Evolutionary conservation across 805 yeast species (phyloP).

Genomic region (Maudiozyma serrabonitensis): DNA sequence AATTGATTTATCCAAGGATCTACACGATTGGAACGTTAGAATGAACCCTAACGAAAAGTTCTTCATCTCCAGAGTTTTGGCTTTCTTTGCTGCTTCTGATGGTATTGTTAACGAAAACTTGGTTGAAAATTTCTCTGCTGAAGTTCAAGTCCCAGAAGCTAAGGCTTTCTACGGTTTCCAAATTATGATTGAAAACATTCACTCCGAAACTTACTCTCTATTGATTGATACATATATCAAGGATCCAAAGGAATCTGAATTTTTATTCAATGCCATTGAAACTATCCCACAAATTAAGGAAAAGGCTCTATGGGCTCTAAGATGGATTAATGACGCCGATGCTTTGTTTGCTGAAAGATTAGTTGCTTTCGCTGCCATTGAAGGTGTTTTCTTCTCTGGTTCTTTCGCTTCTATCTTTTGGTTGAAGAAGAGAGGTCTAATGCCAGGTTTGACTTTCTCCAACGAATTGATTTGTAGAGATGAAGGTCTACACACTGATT

Average conservation of each 20-base stretch:
- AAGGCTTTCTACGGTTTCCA: slow-evolving; percentile 98
- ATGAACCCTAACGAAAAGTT: slow-evolving; percentile 86
- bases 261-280: slow-evolving; percentile 89
- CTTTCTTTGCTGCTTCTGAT: slow-evolving; percentile 97
- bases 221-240: slow-evolving; percentile 91
- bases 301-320: slow-evolving; percentile 98
- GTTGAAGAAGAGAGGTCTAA: slow-evolving; percentile 97
- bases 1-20: slow-evolving; percentile 88
- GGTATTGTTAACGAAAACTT: slow-evolving; percentile 97
- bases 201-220: slow-evolving; percentile 92
- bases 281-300: slow-evolving; percentile 92
- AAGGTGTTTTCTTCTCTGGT: slow-evolving; percentile 97
- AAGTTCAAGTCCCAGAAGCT: slow-evolving; percentile 95
- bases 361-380: slow-evolving; percentile 97
- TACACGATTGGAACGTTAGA: slow-evolving; percentile 83
- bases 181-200: slow-evolving; percentile 99
- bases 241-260: slow-evolving; percentile 89
- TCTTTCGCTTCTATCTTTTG: slow-evolving; percentile 97
- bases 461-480: slow-evolving; percentile 96
- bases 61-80: slow-evolving; percentile 86
- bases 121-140: slow-evolving; percentile 95
- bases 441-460: slow-evolving; percentile 98
- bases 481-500: slow-evolving; percentile 97
- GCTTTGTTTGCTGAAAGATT: slow-evolving; percentile 92
- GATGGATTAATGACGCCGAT: slow-evolving; percentile 86